Conservation (phyloP, 495 filamentous ascomycete species). For the Tuber borchii region DNA sequence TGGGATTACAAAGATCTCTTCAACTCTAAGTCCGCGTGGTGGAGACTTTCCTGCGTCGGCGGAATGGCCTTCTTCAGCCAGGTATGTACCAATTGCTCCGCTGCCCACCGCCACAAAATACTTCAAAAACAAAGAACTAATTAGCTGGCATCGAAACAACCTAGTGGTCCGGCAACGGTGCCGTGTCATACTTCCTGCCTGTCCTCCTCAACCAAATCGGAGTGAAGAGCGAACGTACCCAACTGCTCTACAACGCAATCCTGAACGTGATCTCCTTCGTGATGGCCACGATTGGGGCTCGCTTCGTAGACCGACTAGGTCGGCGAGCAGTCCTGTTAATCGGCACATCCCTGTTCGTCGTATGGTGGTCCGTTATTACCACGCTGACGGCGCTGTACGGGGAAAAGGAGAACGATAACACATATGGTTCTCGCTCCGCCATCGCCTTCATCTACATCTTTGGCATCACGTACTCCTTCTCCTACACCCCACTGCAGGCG, state of each 20-base stretch:
- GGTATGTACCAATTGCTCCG: slow-evolving; percentile 15
- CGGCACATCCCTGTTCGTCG: slow-evolving; percentile 49
- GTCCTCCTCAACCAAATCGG: slow-evolving; percentile 51
- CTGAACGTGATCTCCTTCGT: slow-evolving; percentile 62
- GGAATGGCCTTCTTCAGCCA: slow-evolving; percentile 60
- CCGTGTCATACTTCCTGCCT: slow-evolving; percentile 55
- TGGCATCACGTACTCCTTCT: slow-evolving; percentile 41
- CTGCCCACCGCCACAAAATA: background rate
- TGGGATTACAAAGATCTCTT: slow-evolving; percentile 62
- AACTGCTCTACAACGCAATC: slow-evolving; percentile 51
- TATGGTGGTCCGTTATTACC: slow-evolving; percentile 55
- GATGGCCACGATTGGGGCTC: slow-evolving; percentile 60
- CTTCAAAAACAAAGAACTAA: background rate
- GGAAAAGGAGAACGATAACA: slow-evolving; percentile 45
- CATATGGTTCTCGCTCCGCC: slow-evolving; percentile 44
- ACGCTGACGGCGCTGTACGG: slow-evolving; percentile 45
- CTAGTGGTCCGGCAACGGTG: slow-evolving; percentile 55
- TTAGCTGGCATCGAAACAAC: slow-evolving; percentile 13
- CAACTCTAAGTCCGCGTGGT: slow-evolving; percentile 52
- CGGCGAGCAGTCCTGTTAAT: slow-evolving; percentile 58
- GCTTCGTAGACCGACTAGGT: slow-evolving; percentile 61
- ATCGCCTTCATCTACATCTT: slow-evolving; percentile 42
- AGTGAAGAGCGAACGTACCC: slow-evolving; percentile 48
- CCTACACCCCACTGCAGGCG: slow-evolving; percentile 48
- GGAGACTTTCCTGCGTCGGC: slow-evolving; percentile 46